Conservation (phyloP, 2,329 filamentous ascomycete species). For the Cephalotrichum gorgonifer region DNA sequence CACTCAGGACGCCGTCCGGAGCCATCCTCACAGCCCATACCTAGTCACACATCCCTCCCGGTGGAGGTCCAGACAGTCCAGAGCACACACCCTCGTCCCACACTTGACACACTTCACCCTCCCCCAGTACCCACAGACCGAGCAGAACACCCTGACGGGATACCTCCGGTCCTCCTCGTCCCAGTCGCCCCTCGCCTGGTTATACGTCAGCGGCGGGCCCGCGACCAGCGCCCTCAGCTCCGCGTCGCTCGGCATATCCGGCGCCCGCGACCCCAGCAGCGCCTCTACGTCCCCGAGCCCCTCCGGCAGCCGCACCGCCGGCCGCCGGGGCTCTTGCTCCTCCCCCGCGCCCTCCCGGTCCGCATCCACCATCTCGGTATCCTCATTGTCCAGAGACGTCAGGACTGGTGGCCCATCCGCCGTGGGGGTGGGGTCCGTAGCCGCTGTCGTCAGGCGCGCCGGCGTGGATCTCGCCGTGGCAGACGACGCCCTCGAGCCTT, state of each 20-base stretch:
- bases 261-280: conserved; percentile 47
- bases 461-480: not conserved
- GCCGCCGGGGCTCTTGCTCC: conserved; percentile 1
- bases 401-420: not conserved
- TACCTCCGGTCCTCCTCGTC: conserved; percentile 31
- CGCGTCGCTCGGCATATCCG: conserved; percentile 43
- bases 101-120: conserved; percentile 67
- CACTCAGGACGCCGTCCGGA: not conserved
- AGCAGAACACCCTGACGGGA: conserved; percentile 59
- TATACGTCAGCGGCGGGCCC: conserved; percentile 56
- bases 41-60: conserved; percentile 60
- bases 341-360: not conserved
- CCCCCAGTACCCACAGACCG: conserved; percentile 76
- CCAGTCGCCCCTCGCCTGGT: conserved; percentile 46
- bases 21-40: conserved; percentile 36
- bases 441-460: conserved; percentile 21
- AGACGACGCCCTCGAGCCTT: not conserved
- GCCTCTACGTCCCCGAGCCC: conserved; percentile 21
- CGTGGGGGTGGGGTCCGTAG: conserved; percentile 5
- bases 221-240: conserved; percentile 55
- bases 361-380: not conserved
- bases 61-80: conserved; percentile 65
- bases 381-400: not conserved
- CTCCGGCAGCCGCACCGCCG: conserved; percentile 21
- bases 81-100: conserved; percentile 64